A percentile compares a stretch with the other conserved stretches of the same genome.
These are phyloP conservation scores for Urochloa ruziziensis DNA, from an alignment of 176 grass and related monocot genomes.

Conservation along the genomic window DNA sequence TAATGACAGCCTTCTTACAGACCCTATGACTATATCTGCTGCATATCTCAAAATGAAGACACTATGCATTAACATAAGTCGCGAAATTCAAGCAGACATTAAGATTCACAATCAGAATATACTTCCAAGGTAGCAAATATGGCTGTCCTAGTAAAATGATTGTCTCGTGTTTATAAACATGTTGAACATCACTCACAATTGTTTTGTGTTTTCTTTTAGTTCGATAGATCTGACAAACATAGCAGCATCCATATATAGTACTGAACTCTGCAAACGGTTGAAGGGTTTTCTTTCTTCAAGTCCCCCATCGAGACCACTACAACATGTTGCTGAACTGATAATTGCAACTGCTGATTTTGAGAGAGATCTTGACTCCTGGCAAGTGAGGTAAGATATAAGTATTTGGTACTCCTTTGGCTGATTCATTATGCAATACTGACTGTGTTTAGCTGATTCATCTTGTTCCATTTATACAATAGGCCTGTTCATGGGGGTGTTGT, in stretches of 20 bases:
- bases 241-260: conserved; percentile 83
- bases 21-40: conserved; percentile 73
- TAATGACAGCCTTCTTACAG: conserved; percentile 71
- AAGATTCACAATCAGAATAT: conserved; percentile 95
- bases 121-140: conserved; percentile 74
- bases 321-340: conserved; percentile 83
- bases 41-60: conserved; percentile 97
- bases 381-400: conserved; percentile 66
- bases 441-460: conserved; percentile 20
- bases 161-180: conserved; percentile 7
- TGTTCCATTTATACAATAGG: conserved; percentile 40
- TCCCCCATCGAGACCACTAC: conserved; percentile 75
- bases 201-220: conserved; percentile 38
- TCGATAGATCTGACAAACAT: conserved; percentile 97
- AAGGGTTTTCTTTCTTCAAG: conserved; percentile 84
- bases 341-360: conserved; percentile 86
- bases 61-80: conserved; percentile 77
- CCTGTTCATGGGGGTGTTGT: conserved; percentile 76
- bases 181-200: conserved; percentile 5
- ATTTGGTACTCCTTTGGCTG: conserved; percentile 3
- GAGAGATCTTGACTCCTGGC: conserved; percentile 84
- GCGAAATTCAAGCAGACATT: conserved; percentile 94
- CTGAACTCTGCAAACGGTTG: conserved; percentile 76
- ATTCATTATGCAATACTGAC: background rate
- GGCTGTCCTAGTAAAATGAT: conserved; percentile 1